Evolutionary conservation across 805 yeast genomes (phyloP).

Genomic region (Candida orba): DNA sequence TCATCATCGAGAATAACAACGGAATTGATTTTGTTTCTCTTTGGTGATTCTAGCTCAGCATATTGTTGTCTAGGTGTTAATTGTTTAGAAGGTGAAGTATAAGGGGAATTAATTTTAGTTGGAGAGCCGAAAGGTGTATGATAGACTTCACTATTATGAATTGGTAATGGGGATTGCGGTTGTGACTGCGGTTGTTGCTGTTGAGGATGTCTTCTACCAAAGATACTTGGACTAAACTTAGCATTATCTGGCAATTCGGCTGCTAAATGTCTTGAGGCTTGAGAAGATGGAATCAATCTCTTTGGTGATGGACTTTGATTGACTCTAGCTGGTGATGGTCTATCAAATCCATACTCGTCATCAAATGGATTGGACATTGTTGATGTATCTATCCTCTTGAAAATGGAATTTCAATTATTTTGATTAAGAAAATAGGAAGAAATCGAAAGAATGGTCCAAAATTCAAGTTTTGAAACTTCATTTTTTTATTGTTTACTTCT

Average conservation of each 20-base stretch:
- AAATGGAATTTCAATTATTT: not conserved
- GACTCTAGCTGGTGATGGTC: conserved; percentile 18
- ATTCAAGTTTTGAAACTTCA: not conserved
- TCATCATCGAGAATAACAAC: conserved; percentile 40
- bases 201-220: conserved; percentile 23
- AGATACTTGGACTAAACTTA: conserved; percentile 29
- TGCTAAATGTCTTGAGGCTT: conserved; percentile 6
- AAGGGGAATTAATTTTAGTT: conserved; percentile 17
- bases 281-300: conserved; percentile 7
- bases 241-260: conserved; percentile 1
- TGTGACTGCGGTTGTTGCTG: conserved; percentile 7
- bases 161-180: conserved; percentile 2
- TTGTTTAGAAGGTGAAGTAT: conserved; percentile 30
- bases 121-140: conserved; percentile 30
- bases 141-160: conserved; percentile 10
- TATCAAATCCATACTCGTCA: conserved; percentile 18
- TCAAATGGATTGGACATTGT: conserved; percentile 24
- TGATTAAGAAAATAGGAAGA: not conserved
- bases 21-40: conserved; percentile 44
- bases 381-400: not conserved
- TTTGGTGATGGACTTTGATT: conserved; percentile 18
- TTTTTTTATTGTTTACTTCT: conserved; percentile 16
- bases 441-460: not conserved
- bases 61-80: conserved; percentile 57
- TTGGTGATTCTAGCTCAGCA: conserved; percentile 68